Evolutionary conservation across 116 monocot species (phyloP).

Genomic region (Posidonia oceanica): DNA sequence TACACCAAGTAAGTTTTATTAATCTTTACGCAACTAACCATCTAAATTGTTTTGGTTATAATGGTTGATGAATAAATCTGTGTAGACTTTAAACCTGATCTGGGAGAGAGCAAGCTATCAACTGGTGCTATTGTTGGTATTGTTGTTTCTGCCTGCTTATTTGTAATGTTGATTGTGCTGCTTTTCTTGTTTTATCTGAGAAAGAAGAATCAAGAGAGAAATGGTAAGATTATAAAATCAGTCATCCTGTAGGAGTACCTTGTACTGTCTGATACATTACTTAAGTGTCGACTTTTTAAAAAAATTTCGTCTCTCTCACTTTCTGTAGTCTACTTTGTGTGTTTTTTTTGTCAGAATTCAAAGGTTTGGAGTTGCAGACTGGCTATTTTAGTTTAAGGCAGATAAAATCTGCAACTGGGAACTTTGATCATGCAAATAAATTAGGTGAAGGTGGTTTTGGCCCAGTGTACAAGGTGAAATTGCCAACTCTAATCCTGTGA

Average conservation of each 20-base stretch:
- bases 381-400: slow-evolving; percentile 13
- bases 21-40: neutral
- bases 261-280: too few relatives aligned
- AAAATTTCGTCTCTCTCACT: neutral
- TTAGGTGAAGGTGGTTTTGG: slow-evolving; percentile 30
- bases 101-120: slow-evolving; percentile 9
- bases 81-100: slow-evolving; percentile 22
- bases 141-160: slow-evolving; percentile 1
- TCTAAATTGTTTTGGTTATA: neutral
- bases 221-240: slow-evolving; percentile 5
- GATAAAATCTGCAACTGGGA: slow-evolving; percentile 17
- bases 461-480: slow-evolving; percentile 17
- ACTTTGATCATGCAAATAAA: slow-evolving; percentile 17
- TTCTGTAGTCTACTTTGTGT: neutral
- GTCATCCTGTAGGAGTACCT: too few relatives aligned
- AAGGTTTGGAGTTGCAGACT: slow-evolving; percentile 13
- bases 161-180: slow-evolving; percentile 13
- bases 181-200: slow-evolving; percentile 7
- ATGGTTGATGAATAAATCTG: neutral
- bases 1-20: slow-evolving; percentile 19
- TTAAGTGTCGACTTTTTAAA: neutral
- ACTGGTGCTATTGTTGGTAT: slow-evolving; percentile 25
- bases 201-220: slow-evolving; percentile 4
- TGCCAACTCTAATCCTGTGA: neutral
- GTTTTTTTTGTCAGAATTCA: slow-evolving; percentile 4